Conservation (phyloP, 2,329 filamentous ascomycete species). For the Fusarium miscanthi region DNA sequence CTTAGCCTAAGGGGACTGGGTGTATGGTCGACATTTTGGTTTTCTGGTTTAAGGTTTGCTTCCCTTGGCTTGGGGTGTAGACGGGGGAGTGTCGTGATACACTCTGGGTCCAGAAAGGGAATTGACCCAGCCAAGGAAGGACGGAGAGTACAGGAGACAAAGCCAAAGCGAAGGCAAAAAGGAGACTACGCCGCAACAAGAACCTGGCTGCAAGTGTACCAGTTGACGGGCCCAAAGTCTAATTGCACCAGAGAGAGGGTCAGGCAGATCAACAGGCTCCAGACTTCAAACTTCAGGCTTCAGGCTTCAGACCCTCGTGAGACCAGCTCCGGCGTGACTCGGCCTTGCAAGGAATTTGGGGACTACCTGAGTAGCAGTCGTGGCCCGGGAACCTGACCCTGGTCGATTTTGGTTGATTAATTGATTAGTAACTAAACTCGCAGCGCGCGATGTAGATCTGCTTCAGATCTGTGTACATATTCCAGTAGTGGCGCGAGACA, state of each 20-base stretch:
- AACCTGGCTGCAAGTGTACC: slow-evolving; percentile 5
- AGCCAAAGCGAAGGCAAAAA: slow-evolving; percentile 18
- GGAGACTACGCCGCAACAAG: slow-evolving; percentile 29
- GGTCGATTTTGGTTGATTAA: not conserved
- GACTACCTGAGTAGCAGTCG: slow-evolving; percentile 16
- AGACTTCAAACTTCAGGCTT: slow-evolving; percentile 11
- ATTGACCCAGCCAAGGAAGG: slow-evolving; percentile 26
- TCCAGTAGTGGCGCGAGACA: slow-evolving; percentile 30
- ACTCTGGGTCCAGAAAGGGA: slow-evolving; percentile 22
- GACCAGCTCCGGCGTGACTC: slow-evolving; percentile 33
- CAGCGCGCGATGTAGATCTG: slow-evolving; percentile 23
- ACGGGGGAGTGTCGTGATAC: slow-evolving; percentile 25
- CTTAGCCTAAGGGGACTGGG: slow-evolving; percentile 18
- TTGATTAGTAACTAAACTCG: slow-evolving; percentile 7
- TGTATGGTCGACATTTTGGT: slow-evolving; percentile 30
- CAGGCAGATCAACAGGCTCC: slow-evolving; percentile 35
- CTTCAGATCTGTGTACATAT: slow-evolving; percentile 19
- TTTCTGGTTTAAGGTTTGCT: slow-evolving; percentile 34
- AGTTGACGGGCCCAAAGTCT: slow-evolving; percentile 43
- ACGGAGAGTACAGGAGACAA: not conserved
- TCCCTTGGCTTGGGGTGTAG: slow-evolving; percentile 24
- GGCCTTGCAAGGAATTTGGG: slow-evolving; percentile 15
- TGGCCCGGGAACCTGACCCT: not conserved
- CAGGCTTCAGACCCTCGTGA: slow-evolving; percentile 13
- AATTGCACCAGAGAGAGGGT: slow-evolving; percentile 36